These are phyloP conservation scores for Podospora appendiculata DNA, from an alignment of 495 filamentous ascomycete genomes.

Conservation along the genomic window DNA sequence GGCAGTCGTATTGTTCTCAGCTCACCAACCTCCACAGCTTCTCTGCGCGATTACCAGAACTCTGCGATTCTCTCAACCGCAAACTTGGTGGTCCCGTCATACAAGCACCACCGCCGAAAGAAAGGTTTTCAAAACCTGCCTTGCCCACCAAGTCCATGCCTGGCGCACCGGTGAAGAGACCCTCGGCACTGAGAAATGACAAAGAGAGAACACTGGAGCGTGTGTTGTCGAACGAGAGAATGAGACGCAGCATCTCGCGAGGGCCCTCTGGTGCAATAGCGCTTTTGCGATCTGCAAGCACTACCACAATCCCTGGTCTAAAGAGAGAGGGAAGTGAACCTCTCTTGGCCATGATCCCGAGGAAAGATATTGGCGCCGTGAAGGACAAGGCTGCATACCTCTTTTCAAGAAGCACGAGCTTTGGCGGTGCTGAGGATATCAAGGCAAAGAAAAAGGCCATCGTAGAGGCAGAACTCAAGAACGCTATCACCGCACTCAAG, in stretches of 20 bases:
- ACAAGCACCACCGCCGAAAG: slow-evolving; percentile 55
- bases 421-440: slow-evolving; percentile 33
- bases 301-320: slow-evolving; percentile 44
- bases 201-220: slow-evolving; percentile 57
- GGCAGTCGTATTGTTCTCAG: not conserved
- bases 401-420: slow-evolving; percentile 15
- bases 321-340: slow-evolving; percentile 61
- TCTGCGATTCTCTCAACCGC: slow-evolving; percentile 69
- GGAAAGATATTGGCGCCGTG: slow-evolving; percentile 27
- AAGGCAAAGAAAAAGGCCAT: slow-evolving; percentile 68
- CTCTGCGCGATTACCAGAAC: slow-evolving; percentile 70
- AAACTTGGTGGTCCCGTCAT: slow-evolving; percentile 76
- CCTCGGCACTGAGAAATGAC: slow-evolving; percentile 41
- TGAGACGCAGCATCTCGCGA: slow-evolving; percentile 42
- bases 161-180: slow-evolving; percentile 49
- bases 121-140: slow-evolving; percentile 35
- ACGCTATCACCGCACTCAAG: slow-evolving; percentile 74
- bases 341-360: slow-evolving; percentile 44
- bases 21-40: slow-evolving; percentile 44
- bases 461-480: slow-evolving; percentile 71
- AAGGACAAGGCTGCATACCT: slow-evolving; percentile 25
- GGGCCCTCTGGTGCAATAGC: slow-evolving; percentile 45
- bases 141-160: slow-evolving; percentile 33
- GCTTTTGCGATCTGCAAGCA: slow-evolving; percentile 64
- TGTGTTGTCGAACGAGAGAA: slow-evolving; percentile 63